Evolutionary conservation across 768 basidiomycete genomes (phyloP), one percentile per base, ranked within the genome.

Genomic region (Suillus alpinus): DNA sequence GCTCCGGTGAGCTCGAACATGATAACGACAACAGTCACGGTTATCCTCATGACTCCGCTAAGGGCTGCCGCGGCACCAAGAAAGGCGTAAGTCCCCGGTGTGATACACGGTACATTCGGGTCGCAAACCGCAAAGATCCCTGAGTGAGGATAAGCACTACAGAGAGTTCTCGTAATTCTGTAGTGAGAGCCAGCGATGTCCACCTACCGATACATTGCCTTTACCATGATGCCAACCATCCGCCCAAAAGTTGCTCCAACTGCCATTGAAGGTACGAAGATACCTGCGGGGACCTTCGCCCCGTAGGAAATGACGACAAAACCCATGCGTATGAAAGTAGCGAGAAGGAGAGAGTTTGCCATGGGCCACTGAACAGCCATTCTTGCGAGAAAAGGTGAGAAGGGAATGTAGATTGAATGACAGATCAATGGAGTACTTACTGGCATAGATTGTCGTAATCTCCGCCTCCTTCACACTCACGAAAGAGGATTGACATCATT

Each of bases 1-100:
- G 97, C 96, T 13, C 97, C 97, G 4, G 97, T 99, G 20, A 99
- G 81, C 69, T 98, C 96, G 72, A 98, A 98, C 95, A 99, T 98
- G 74, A 99, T 95, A 39, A 98, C 97, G 8, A 98, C 97, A 6
- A 99, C 95, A 0, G 95, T 94, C 31, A 98, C 94, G 0, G 97
- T 99, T 60, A 98, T 92, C 66, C 95, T 85, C 84, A 98, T 99
- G 57, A 98, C 87, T 37, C 97, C 96, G 58, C 97, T 95, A 44
- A 99, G 78, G 14, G 95, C 92, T 6, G 97, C 97, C 4, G 97
- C 97, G 1, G 97, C 97, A 6, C 97, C 97, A 13, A 99, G 81
- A 69, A 98, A 94, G 1, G 97, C 97, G 74, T 99, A 98, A 9
- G 96, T 98, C 20, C 97, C 97, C 0, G 97, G 96, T 0, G 97